Percentiles rank a stretch among this genome's conserved stretches.
Evolutionary conservation across 2,329 filamentous ascomycete genomes (phyloP).

Genomic region (Scortechinia acanthostroma): DNA sequence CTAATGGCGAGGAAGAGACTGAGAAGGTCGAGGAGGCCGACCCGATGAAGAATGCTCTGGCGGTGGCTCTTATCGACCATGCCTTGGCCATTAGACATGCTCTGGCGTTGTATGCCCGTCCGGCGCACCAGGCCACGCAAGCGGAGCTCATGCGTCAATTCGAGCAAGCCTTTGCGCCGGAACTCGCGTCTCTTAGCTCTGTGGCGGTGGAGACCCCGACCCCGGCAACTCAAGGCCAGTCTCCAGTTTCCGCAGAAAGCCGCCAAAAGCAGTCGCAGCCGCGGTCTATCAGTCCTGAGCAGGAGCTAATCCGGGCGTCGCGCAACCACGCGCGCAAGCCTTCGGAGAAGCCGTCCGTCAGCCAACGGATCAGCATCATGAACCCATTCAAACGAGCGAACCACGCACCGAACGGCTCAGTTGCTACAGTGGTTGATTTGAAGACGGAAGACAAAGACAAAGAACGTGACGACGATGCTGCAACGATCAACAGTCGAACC

Average conservation of each 20-base stretch:
- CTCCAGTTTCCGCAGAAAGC: constrained; percentile 7
- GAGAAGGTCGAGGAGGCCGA: neutral
- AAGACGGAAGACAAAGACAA: neutral
- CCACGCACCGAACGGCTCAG: constrained; percentile 13
- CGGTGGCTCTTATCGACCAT: neutral
- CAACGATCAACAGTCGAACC: constrained; percentile 23
- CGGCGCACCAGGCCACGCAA: constrained; percentile 1
- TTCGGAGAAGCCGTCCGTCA: constrained; percentile 21
- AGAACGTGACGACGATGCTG: constrained; percentile 18
- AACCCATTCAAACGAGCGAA: constrained; percentile 29
- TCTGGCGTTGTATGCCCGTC: neutral
- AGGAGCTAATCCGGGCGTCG: constrained; percentile 20
- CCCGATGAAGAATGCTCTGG: neutral
- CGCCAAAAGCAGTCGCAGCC: constrained; percentile 12
- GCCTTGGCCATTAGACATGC: neutral
- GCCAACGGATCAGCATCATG: constrained; percentile 28
- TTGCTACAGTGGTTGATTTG: constrained; percentile 9
- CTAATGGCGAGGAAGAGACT: constrained; percentile 59
- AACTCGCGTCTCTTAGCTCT: neutral
- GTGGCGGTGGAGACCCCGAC: neutral
- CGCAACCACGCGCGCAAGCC: constrained; percentile 19
- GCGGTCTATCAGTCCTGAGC: constrained; percentile 21
- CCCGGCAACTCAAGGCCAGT: neutral
- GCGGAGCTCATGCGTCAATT: neutral
- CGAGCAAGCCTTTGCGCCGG: neutral